Evolutionary conservation across 495 filamentous ascomycete genomes (phyloP).

Genomic region (Amniculicola lignicola): DNA sequence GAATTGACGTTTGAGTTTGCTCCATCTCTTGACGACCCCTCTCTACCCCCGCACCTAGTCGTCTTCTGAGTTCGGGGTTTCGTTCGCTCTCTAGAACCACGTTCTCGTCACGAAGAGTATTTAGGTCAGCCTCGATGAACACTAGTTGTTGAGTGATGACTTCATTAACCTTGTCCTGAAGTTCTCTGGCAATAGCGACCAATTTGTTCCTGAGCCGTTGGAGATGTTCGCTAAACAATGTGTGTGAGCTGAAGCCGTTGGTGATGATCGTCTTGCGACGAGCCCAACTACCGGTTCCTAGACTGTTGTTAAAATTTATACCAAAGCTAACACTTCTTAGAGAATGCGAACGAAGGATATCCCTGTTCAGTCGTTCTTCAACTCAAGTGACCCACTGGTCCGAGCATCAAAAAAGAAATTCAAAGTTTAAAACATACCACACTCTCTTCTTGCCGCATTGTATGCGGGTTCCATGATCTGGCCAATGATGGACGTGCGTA

Average conservation of each 20-base stretch:
- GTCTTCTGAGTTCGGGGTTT: constrained; percentile 37
- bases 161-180: constrained; percentile 31
- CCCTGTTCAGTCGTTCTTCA: no score
- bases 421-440: no score
- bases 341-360: no score
- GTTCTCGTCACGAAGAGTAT: constrained; percentile 41
- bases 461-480: constrained; percentile 37
- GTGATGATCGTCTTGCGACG: constrained; percentile 40
- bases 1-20: neutral
- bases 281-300: constrained; percentile 38
- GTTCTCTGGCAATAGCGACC: constrained; percentile 10
- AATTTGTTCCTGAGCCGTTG: constrained; percentile 31
- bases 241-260: constrained; percentile 11
- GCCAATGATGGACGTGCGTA: constrained; percentile 42
- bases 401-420: no score
- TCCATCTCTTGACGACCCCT: constrained; percentile 11
- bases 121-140: constrained; percentile 33
- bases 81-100: constrained; percentile 39
- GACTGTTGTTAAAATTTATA: no score
- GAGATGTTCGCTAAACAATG: constrained; percentile 34
- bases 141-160: constrained; percentile 28
- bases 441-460: neutral
- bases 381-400: no score
- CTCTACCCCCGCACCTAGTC: constrained; percentile 30
- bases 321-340: no score